A percentile compares a stretch with the other conserved stretches of the same genome.
Conservation (phyloP, 345 rosid genomes). For the Eucalyptus lansdowneana region DNA sequence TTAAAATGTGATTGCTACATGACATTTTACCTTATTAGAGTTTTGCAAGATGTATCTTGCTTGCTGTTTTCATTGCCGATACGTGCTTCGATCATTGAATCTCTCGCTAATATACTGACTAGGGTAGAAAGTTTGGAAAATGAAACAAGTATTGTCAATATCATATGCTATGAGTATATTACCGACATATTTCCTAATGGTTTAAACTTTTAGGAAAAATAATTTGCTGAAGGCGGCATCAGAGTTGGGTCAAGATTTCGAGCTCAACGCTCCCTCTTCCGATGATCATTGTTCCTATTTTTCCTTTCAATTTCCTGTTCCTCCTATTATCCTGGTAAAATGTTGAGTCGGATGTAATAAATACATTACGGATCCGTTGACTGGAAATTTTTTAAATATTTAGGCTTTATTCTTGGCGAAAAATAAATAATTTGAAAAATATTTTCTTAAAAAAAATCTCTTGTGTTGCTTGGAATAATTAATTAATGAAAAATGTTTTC, state of each 20-base stretch:
- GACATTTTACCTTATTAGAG: neutral
- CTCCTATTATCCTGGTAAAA: neutral
- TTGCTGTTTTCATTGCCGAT: neutral
- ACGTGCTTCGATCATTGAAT: neutral
- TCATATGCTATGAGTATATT: neutral
- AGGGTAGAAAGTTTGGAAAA: neutral
- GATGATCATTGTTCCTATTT: neutral
- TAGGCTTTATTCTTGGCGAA: rapidly evolving
- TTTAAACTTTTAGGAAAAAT: neutral
- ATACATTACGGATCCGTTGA: neutral
- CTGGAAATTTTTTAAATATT: neutral
- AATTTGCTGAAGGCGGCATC: rapidly evolving
- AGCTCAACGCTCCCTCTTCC: neutral
- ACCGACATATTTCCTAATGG: neutral
- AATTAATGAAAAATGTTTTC: too few relatives aligned
- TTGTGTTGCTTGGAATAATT: too few relatives aligned
- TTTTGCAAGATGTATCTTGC: neutral
- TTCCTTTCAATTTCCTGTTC: neutral
- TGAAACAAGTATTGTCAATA: neutral
- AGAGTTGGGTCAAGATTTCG: neutral
- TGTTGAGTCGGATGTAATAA: neutral
- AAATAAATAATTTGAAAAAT: too few relatives aligned
- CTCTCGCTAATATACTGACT: neutral
- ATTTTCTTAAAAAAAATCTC: too few relatives aligned
- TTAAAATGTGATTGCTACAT: neutral